Evolutionary conservation across 1,139 yeast species (phyloP), one percentile per base, ranked within the genome.

Genomic region (Debaryomycetaceae sp.): DNA sequence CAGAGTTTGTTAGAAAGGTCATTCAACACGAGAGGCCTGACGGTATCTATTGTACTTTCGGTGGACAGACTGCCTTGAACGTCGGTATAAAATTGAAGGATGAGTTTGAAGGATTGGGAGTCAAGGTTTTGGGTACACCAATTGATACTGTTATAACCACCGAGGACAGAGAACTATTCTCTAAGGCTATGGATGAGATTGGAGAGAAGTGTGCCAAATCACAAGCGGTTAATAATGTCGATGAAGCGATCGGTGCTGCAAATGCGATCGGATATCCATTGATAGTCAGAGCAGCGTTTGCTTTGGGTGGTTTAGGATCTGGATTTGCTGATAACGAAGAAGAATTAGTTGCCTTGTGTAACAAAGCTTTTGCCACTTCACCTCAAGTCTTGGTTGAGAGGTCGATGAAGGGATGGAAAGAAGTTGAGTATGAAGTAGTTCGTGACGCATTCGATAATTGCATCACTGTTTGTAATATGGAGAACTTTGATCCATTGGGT

Each of bases 371-470:
- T 67, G 96, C 98, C 45, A 81, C 95, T 22, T 86, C 97, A 44
- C 98, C 99, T 24, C 99, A 93, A 73, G 95, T 93, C 47, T 78
- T 93, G 56, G 95, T 93, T 51, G 99, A 93, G 77, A 83, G 83
- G 68, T 89, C 97, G 43, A 87, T 93, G 96, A 93, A 93, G 76
- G 99, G 99, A 54, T 93, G 99, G 99, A 93, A 93, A 69, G 99
- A 93, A 74, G 89, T 93, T 57, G 99, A 93, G 73, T 93, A 93
- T 66, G 99, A 93, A 73, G 99, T 93, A 69, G 99, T 93, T 49
- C 87, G 99, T 67, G 99, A 93, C 74, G 95, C 96, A 41, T 85
- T 82, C 56, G 98, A 89, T 69, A 93, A 93, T 81, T 93, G 99
- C 82, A 90, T 93, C 62, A 93, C 99, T 44, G 99, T 93, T 51